phyloP scores from a whole-genome alignment of 257 asterid genomes.

The Scutellaria galericulata region DNA sequence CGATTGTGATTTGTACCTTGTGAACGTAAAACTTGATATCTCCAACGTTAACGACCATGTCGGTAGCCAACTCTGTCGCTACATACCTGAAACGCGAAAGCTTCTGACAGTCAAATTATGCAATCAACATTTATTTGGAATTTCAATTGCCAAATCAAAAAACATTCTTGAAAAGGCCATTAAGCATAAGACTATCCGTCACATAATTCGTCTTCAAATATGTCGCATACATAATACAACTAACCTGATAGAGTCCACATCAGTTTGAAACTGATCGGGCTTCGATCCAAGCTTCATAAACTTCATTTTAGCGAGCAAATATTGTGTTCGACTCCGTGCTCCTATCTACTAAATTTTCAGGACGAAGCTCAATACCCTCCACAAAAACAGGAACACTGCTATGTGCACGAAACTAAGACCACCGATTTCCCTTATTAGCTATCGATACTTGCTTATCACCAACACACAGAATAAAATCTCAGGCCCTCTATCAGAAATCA shows the following conservation, averaged over 20 bases:
- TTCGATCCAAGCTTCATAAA: constrained; percentile 96
- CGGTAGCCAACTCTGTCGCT: constrained; percentile 56
- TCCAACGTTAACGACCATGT: constrained; percentile 48
- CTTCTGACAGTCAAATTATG: constrained; percentile 13
- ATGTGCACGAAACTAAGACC: constrained; percentile 45
- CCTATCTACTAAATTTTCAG: constrained; percentile 5
- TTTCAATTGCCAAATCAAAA: not conserved
- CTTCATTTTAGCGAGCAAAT: constrained; percentile 63
- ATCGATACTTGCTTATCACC: constrained; percentile 18
- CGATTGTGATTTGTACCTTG: constrained; percentile 39
- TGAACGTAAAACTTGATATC: constrained; percentile 58
- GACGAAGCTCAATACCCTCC: constrained; percentile 33
- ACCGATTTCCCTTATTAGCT: constrained; percentile 27
- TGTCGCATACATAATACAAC: constrained; percentile 13
- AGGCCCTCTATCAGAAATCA: constrained; percentile 38
- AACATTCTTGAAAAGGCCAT: not conserved
- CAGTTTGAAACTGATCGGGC: constrained; percentile 84
- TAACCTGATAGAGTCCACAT: constrained; percentile 81
- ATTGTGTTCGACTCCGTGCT: constrained; percentile 22
- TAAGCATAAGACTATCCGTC: not conserved
- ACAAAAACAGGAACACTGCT: constrained; percentile 39
- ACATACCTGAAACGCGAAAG: constrained; percentile 49
- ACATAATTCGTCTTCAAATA: constrained; percentile 18
- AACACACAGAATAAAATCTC: constrained; percentile 36
- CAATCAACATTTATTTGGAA: not conserved